A percentile compares a stretch with the other conserved stretches of the same genome.
These are phyloP conservation scores for Pittosporum tobira DNA, from an alignment of 129 eudicot species.

Conservation along the genomic window DNA sequence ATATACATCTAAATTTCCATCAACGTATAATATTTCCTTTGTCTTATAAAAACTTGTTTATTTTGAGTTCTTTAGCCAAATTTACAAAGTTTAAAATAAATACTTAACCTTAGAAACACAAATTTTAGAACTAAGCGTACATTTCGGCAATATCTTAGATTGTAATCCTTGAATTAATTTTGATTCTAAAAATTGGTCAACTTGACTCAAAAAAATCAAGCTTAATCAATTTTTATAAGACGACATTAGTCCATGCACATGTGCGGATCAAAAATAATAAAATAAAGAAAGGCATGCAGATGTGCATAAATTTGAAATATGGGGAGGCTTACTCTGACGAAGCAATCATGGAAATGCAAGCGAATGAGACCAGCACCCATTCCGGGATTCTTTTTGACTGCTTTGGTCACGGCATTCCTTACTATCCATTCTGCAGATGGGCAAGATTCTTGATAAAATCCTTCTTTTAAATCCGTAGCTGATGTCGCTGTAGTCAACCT, in stretches of 20 bases:
- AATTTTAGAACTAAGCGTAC: neutral
- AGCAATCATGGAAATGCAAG: slow-evolving; percentile 49
- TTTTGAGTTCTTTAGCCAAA: too few relatives aligned
- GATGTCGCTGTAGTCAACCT: neutral
- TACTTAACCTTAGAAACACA: too few relatives aligned
- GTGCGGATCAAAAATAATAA: neutral
- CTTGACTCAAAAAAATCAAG: neutral
- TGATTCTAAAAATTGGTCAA: too few relatives aligned
- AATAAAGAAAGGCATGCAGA: neutral
- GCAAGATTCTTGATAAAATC: slow-evolving; percentile 30
- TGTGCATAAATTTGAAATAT: neutral
- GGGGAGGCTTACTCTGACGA: slow-evolving; percentile 35
- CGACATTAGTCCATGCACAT: neutral
- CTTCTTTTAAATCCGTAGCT: slow-evolving; percentile 15
- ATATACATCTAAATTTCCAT: neutral
- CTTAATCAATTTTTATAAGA: neutral
- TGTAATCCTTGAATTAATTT: too few relatives aligned
- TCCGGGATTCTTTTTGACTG: slow-evolving; percentile 26
- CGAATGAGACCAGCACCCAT: slow-evolving; percentile 53
- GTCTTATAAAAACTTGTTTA: too few relatives aligned
- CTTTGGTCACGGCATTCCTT: slow-evolving; percentile 21
- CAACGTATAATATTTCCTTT: neutral
- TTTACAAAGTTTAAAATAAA: too few relatives aligned
- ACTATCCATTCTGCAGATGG: slow-evolving; percentile 38
- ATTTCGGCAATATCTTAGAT: too few relatives aligned